Evolutionary conservation across 2,329 filamentous ascomycete species (phyloP), one percentile per base, ranked within the genome.

Genomic region (Aspergillus sp.): DNA sequence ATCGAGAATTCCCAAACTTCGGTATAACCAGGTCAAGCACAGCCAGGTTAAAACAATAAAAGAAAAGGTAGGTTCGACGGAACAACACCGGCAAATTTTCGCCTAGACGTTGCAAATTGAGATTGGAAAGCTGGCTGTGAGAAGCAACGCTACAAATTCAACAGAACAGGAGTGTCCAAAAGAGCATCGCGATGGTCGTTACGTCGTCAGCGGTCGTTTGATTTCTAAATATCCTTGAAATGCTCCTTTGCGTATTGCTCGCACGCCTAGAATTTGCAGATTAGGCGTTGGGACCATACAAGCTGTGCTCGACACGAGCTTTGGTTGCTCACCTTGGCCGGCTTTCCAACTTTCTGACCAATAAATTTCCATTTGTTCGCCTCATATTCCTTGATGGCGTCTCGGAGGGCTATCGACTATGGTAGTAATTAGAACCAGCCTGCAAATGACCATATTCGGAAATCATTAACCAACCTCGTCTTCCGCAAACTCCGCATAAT

Each of bases 341-440:
- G 95, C 79, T 99, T 99, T 70, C 93, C 92, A 67, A 99, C 91
- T 77, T 98, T 98, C 74, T 91, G 88, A 37, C 95, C 95, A 71
- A 98, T 98, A 24, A 89, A 87, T 79, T 98, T 98, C 95, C 95
- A 99, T 75, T 98, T 98, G 76, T 96, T 97, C 72, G 91, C 89
- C 74, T 99, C 95, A 77, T 98, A 98, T 73, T 99, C 95, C 78
- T 96, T 97, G 79, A 99, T 99, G 30, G 95, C 95, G 64, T 90
- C 91, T 65, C 96, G 85, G 58, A 99, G 82, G 33, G 77, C 77
- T 61, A 73, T 68, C 20, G 75, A 74, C 77, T 78, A 30, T 42
- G 15, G n/a, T 4, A 33, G 54, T 42, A 45, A 57, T 42, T 12
- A 51, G 49, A 13, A n/a, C 19, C 20, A 11, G 12, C 20, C 45